A percentile compares a stretch with the other conserved stretches of the same genome.
These are phyloP conservation scores for Geranium incanum DNA, from an alignment of 441 rosid species.

Conservation along the genomic window DNA sequence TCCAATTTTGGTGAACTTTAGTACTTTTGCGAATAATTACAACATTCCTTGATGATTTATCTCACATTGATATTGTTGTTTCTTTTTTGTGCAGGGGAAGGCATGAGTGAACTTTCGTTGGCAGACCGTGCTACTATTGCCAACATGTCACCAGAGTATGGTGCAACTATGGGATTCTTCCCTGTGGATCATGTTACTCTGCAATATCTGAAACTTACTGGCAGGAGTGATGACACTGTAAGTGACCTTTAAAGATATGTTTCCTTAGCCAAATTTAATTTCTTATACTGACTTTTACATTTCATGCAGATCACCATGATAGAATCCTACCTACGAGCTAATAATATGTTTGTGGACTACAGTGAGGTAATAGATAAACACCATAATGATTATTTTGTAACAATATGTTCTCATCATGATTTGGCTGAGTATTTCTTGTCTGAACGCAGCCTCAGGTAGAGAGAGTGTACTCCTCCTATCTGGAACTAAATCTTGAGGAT, in stretches of 20 bases:
- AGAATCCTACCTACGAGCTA: slow-evolving; percentile 81
- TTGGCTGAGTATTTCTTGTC: slow-evolving; percentile 18
- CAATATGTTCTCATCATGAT: slow-evolving; percentile 7
- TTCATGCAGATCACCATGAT: slow-evolving; percentile 71
- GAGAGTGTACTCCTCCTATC: slow-evolving; percentile 58
- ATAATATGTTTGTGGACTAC: slow-evolving; percentile 88
- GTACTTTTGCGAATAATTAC: background rate
- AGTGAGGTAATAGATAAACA: slow-evolving; percentile 47
- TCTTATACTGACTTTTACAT: slow-evolving; percentile 23
- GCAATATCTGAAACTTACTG: slow-evolving; percentile 72
- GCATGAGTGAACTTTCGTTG: slow-evolving; percentile 78
- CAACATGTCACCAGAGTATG: slow-evolving; percentile 94
- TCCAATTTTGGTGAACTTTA: background rate
- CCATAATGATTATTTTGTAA: slow-evolving; percentile 1
- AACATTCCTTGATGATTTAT: slow-evolving; percentile 14
- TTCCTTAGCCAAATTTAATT: background rate
- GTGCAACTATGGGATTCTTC: slow-evolving; percentile 97
- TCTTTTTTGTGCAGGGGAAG: slow-evolving; percentile 62
- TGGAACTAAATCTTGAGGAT: slow-evolving; percentile 67
- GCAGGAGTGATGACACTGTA: slow-evolving; percentile 79
- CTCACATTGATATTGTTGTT: slow-evolving; percentile 11
- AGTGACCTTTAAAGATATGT: slow-evolving; percentile 14
- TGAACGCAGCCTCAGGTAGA: slow-evolving; percentile 54
- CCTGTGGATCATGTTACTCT: slow-evolving; percentile 88
- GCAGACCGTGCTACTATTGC: slow-evolving; percentile 95